Base-by-base conservation (phyloP, 164 flowering plant species). In the Stephania cephalantha region DNA sequence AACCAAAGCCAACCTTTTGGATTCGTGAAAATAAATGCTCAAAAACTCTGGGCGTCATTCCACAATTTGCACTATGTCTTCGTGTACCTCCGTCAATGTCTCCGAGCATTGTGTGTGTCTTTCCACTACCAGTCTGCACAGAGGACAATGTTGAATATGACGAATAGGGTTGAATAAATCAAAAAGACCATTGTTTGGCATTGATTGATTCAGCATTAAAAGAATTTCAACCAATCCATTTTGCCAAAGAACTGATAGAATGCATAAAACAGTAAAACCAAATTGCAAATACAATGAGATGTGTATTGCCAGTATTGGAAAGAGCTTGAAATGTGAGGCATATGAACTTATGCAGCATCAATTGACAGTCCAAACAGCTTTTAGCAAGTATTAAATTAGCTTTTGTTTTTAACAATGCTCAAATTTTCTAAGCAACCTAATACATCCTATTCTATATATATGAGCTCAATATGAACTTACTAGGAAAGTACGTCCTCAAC, bases 81-180 rank as follows among this genome's bases (percentile, higher is more conserved):
- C 95, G 83, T 70, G 90, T 86, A 58, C 98, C 98, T 78, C 89
- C 95, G 72, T 96, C 98, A 70, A 96, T 91, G 82, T 96, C 99
- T 79, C 99, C 99, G 70, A 96, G 85, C 99, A 96, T 96, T 30
- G 99, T 96, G 77, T 96, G 97, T 48, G 99, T 96, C 82, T 96
- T 96, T 1, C 99, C 99, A 86, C 99, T 96, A 64, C 99, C 99
- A 79, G 99, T 96, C 99, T 96, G 79, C 67, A 78, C 1, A 70
- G 17, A 71, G 68, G 13, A 55, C 20, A 66, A 71, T 10, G 11
- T 58, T 17, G 22, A 69, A 69, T 46, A 18, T 35, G 22, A 35
- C 8, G 1, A 69, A 69, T 69, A 48, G 10, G 2, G 13, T 63
- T 53, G 69, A 73, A 44, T 53, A 63, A 22, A n/a, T 2, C 4